Base-by-base conservation (phyloP, 306 rosid genomes). In the Macrotyloma uniflorum region DNA sequence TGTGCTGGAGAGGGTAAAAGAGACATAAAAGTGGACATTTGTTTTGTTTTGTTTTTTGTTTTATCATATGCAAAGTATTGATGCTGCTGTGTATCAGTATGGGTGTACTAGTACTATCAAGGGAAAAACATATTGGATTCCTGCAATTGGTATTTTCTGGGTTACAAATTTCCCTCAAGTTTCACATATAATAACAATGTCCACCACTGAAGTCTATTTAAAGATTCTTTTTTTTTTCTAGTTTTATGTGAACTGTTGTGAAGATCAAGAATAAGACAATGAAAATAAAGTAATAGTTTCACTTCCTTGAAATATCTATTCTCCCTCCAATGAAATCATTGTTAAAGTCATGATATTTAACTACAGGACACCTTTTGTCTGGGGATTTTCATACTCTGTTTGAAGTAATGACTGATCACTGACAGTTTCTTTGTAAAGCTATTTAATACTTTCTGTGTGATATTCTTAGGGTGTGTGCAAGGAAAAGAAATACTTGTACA, bases 21-120 rank as follows among this genome's bases (percentile, higher is more conserved):
- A 55, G 88, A 84, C 88, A 80, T 70, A 83, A 85, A 84, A 86
- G 83, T 83, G 82, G 78, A 72, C 36, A 67, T 75, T 65, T 85
- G 86, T 89, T 83, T 89, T 83, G 81, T 79, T 80, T 67, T 43
- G 19, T 6, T n/a, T n/a, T 67, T 68, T 40, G 45, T 24, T 66
- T 70, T 67, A 23, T 15, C 11, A 30, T 22, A 58, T 75, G 62
- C 32, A 64, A 24, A 47, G 66, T 26, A 33, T 83, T 35, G 69
- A 58, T 67, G 57, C 78, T 79, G 18, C 68, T 35, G 20, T 79
- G 80, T 40, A 51, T 69, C 4, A 15, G 80, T 42, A 61, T 69
- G 3, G 13, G 30, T 64, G 20, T 45, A 15, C 69, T 23, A 32
- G n/a, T n/a, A n/a, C n/a, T n/a, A n/a, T 67, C 10, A 22, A 80